Base-by-base conservation (phyloP, 2,329 filamentous ascomycete species). In the Fusarium sp. region DNA sequence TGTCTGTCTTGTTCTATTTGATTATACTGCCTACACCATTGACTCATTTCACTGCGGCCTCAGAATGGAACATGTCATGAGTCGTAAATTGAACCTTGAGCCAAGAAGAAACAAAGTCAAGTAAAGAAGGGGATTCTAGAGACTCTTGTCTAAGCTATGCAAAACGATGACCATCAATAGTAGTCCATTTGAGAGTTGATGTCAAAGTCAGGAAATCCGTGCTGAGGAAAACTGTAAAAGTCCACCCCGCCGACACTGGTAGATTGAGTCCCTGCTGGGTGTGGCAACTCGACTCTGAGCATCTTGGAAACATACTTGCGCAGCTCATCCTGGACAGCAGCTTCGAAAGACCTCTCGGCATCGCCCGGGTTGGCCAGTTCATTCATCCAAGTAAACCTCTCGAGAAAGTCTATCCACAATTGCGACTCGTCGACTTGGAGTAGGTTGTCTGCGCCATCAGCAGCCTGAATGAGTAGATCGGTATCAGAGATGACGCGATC, bases 301-400 rank as follows among this genome's bases (percentile, higher is more conserved):
- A 66, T 63, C n/a, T 73, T 54, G 4, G 63, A 70, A 30, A 78
- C 59, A 58, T 63, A 72, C 36, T 56, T 68, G 26, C 75, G 77
- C n/a, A 70, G 54, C 45, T 76, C 70, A 22, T 64, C 42, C 28
- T 72, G 66, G 24, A 76, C 54, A 28, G 55, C 36, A 41, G 61
- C 41, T 68, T 75, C 72, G 36, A 78, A 78, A 10, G 48, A 66
- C n/a, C 72, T 66, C 50, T 78, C 75, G 1, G 72, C 71, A 4
- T 77, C 66, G 8, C 44, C 59, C 3, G 59, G 56, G 22, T 70
- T 70, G 32, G 69, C 66, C 14, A 67, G 41, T 32, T 75, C 66
- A 35, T 78, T 79, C 75, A 78, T 78, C 77, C 75, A 79, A 5
- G 53, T 55, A 39, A 78, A 78, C 47, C 53, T 73, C 20, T 55